These are phyloP conservation scores for Vitis rotundifolia DNA, from an alignment of 164 flowering plant species.

Conservation along the genomic window DNA sequence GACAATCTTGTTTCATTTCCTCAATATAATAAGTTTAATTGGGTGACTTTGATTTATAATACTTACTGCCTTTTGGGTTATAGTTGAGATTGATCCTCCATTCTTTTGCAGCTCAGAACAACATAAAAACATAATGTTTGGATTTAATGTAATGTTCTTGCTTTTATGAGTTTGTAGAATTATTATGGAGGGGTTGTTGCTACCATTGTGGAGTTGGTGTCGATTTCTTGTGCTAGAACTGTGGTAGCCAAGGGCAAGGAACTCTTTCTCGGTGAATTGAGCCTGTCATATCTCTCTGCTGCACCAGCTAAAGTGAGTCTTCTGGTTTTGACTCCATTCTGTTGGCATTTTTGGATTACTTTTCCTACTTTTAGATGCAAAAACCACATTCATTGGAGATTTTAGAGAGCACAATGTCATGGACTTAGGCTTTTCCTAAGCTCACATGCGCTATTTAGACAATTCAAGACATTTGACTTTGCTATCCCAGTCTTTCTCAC, in stretches of 20 bases:
- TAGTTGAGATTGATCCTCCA: too few species aligned
- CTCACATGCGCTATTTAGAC: too few species aligned
- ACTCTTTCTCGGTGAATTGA: constrained; percentile 62
- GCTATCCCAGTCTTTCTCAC: too few species aligned
- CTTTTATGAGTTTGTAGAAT: constrained; percentile 31
- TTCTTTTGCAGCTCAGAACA: too few species aligned
- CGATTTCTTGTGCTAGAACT: constrained; percentile 62
- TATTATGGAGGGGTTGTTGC: constrained; percentile 50
- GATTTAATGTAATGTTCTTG: background rate
- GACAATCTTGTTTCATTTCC: too few species aligned
- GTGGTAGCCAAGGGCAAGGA: constrained; percentile 55
- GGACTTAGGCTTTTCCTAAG: background rate
- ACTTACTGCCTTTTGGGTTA: too few species aligned
- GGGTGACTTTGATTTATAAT: too few species aligned
- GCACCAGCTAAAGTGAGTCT: constrained; percentile 44
- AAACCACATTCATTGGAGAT: too few species aligned
- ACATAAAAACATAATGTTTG: too few species aligned
- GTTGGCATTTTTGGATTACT: background rate
- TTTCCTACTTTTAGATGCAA: background rate
- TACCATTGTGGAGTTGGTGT: constrained; percentile 40
- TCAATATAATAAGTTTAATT: too few species aligned
- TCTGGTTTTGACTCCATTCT: background rate
- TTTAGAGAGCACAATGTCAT: background rate
- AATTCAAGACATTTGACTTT: too few species aligned
- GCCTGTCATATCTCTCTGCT: constrained; percentile 60